These are phyloP conservation scores for Xerocomellus intermedius DNA, from an alignment of 768 basidiomycete species.

Conservation along the genomic window DNA sequence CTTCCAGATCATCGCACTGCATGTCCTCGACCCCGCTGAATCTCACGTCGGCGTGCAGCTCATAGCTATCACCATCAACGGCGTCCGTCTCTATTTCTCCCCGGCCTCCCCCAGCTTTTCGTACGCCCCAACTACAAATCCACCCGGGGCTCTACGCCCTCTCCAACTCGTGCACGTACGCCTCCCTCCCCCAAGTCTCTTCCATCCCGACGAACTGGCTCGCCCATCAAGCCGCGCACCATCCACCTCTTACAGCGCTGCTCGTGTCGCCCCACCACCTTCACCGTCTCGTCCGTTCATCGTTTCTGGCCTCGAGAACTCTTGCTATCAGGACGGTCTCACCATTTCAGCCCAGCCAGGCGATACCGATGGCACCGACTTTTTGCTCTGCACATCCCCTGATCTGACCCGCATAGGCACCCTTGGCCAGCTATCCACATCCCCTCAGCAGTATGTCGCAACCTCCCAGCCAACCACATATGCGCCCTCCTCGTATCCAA, in stretches of 20 bases:
- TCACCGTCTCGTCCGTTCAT: slow-evolving; percentile 56
- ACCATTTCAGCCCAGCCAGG: slow-evolving; percentile 71
- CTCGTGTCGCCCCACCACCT: slow-evolving; percentile 43
- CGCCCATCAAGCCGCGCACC: slow-evolving; percentile 47
- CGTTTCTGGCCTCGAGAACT: slow-evolving; percentile 55
- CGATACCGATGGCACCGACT: slow-evolving; percentile 71
- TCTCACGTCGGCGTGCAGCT: slow-evolving; percentile 72
- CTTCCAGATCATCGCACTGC: slow-evolving; percentile 69
- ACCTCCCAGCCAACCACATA: slow-evolving; percentile 41
- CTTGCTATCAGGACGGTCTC: slow-evolving; percentile 67
- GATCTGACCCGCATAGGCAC: slow-evolving; percentile 72
- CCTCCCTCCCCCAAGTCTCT: slow-evolving; percentile 69
- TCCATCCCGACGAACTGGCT: slow-evolving; percentile 72
- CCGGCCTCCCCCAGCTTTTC: slow-evolving; percentile 51
- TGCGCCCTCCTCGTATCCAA: slow-evolving; percentile 39
- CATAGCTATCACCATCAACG: slow-evolving; percentile 78
- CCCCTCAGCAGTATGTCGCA: slow-evolving; percentile 32
- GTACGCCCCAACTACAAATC: slow-evolving; percentile 37
- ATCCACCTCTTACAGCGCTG: slow-evolving; percentile 43
- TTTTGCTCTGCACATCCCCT: slow-evolving; percentile 70
- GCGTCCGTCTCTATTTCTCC: slow-evolving; percentile 82
- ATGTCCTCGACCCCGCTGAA: slow-evolving; percentile 64
- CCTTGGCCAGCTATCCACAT: slow-evolving; percentile 61
- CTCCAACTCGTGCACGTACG: slow-evolving; percentile 78
- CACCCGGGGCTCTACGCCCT: slow-evolving; percentile 32